Evolutionary conservation across 768 basidiomycete species (phyloP).

Genomic region (Leccinum sublutescens): DNA sequence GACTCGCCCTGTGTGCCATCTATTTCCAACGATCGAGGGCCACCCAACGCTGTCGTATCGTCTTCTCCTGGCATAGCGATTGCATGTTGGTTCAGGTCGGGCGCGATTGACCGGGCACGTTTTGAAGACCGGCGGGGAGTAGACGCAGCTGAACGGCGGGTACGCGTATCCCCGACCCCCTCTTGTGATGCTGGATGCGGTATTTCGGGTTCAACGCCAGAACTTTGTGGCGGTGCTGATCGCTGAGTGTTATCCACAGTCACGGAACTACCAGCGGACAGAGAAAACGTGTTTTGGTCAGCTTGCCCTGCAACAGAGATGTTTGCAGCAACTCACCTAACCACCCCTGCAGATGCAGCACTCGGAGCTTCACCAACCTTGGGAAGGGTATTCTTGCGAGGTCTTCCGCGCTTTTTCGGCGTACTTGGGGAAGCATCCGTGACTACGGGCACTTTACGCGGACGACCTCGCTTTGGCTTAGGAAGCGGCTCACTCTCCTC

Average conservation of each 20-base stretch:
- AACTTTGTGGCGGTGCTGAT: background rate
- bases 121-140: conserved; percentile 1
- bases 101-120: background rate
- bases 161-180: background rate
- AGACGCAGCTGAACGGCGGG: background rate
- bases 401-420: conserved; percentile 38
- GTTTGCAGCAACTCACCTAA: background rate
- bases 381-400: conserved; percentile 25
- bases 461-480: conserved; percentile 52
- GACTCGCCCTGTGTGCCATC: background rate
- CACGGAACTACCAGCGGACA: background rate
- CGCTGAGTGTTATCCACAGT: background rate
- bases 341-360: background rate
- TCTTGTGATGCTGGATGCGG: background rate
- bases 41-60: background rate
- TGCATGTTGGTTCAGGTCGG: background rate
- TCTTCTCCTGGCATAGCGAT: background rate
- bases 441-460: conserved; percentile 40
- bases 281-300: background rate
- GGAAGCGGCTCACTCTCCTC: conserved; percentile 21
- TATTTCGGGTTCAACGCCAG: background rate
- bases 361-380: conserved; percentile 2
- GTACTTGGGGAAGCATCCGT: conserved; percentile 9
- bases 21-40: background rate
- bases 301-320: background rate